These are phyloP conservation scores for Exophiala calicioides DNA, from an alignment of 2,329 filamentous ascomycete genomes.

Conservation along the genomic window DNA sequence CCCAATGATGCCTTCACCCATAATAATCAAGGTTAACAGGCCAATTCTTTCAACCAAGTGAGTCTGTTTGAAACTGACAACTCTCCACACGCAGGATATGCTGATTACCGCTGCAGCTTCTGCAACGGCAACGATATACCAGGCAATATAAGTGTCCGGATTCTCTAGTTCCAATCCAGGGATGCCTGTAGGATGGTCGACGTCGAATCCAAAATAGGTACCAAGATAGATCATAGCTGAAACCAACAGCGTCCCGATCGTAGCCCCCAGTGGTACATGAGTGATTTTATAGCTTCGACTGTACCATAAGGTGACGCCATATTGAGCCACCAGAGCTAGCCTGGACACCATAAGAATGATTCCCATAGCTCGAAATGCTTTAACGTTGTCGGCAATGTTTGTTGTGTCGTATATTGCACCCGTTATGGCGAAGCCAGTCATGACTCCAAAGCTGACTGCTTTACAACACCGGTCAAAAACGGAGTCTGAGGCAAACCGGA, in stretches of 20 bases:
- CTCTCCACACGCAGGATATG: conserved; percentile 56
- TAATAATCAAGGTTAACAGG: conserved; percentile 65
- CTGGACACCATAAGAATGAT: conserved; percentile 55
- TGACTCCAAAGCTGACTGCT: conserved; percentile 62
- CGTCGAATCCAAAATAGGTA: conserved; percentile 38
- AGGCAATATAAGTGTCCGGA: conserved; percentile 47
- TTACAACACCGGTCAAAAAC: conserved; percentile 63
- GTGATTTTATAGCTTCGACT: conserved; percentile 15
- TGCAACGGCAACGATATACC: conserved; percentile 57
- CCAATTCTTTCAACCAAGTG: conserved; percentile 65
- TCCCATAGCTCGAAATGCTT: conserved; percentile 47
- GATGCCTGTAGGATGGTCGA: background rate
- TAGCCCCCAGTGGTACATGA: conserved; percentile 9
- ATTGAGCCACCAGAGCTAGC: conserved; percentile 56
- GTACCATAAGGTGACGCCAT: conserved; percentile 39
- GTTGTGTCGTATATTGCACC: conserved; percentile 50
- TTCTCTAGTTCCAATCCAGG: background rate
- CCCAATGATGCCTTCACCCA: conserved; percentile 64
- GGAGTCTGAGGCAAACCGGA: conserved; percentile 65
- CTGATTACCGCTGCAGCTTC: conserved; percentile 56
- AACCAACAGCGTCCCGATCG: conserved; percentile 7
- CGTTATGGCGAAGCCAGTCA: conserved; percentile 66
- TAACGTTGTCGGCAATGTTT: conserved; percentile 42
- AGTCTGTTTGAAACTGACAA: conserved; percentile 62
- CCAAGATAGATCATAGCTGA: conserved; percentile 13